A percentile compares a stretch with the other conserved stretches of the same genome.
phyloP scores from a whole-genome alignment of 2,329 filamentous ascomycete genomes.

The Alternaria sp. region DNA sequence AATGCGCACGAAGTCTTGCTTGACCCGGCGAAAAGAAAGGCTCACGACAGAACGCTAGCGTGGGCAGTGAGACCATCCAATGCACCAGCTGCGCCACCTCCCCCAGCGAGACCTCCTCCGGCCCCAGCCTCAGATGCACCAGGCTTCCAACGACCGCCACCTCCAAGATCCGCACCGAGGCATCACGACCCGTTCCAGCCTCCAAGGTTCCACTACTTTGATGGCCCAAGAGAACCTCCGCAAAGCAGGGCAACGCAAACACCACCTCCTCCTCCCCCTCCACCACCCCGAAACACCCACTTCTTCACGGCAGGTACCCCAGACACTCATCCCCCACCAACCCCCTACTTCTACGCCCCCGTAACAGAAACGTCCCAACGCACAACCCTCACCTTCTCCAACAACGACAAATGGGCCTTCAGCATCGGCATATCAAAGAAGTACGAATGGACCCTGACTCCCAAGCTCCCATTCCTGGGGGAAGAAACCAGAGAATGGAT shows the following conservation, averaged over 20 bases:
- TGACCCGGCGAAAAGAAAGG: background rate
- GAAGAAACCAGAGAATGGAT: background rate
- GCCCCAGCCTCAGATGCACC: background rate
- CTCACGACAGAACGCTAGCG: background rate
- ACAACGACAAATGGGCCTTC: constrained; percentile 5
- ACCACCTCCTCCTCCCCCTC: background rate
- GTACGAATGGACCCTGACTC: background rate
- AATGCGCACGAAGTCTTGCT: background rate
- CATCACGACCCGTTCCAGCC: background rate
- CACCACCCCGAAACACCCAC: background rate
- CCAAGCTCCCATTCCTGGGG: background rate
- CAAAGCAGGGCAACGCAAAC: background rate
- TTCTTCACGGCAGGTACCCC: background rate
- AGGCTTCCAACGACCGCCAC: background rate
- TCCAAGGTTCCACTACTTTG: background rate
- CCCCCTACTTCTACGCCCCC: background rate
- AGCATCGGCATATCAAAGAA: background rate
- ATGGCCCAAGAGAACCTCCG: background rate
- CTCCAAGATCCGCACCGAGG: accelerated
- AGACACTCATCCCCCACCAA: background rate
- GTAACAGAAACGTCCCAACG: background rate
- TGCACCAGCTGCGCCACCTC: background rate
- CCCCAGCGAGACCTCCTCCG: background rate
- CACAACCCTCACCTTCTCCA: constrained; percentile 2
- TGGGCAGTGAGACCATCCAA: background rate